A percentile compares a stretch with the other conserved stretches of the same genome.
Conservation (phyloP, 2,329 filamentous ascomycete genomes). For the Didymella lethalis region DNA sequence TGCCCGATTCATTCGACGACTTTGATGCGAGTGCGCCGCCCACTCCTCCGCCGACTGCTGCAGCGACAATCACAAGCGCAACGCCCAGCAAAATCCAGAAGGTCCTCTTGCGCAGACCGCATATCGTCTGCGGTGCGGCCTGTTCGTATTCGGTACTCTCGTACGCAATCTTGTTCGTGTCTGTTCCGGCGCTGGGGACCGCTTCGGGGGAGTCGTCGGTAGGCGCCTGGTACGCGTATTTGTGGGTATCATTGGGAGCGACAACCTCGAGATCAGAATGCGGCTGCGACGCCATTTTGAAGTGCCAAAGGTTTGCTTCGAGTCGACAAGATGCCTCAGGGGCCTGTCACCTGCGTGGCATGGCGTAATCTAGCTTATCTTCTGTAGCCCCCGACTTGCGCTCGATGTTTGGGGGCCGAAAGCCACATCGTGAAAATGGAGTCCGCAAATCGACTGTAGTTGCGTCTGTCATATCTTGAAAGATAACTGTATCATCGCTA, state of each 20-base stretch:
- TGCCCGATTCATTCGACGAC: slow-evolving; percentile 11
- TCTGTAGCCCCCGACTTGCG: not conserved
- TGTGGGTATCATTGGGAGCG: not conserved
- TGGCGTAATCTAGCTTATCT: slow-evolving; percentile 1
- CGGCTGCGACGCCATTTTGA: slow-evolving; percentile 1
- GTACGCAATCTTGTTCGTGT: slow-evolving; percentile 12
- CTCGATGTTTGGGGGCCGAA: slow-evolving; percentile 7
- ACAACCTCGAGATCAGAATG: slow-evolving; percentile 13
- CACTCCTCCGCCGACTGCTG: slow-evolving; percentile 25
- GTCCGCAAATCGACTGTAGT: not conserved
- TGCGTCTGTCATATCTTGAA: not conserved
- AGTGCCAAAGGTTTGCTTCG: not conserved
- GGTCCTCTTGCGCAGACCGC: slow-evolving; percentile 21
- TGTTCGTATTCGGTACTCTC: slow-evolving; percentile 1
- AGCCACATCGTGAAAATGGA: not conserved
- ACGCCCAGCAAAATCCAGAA: slow-evolving; percentile 20
- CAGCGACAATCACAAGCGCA: slow-evolving; percentile 19
- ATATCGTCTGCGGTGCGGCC: slow-evolving; percentile 6
- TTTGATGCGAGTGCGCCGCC: slow-evolving; percentile 23
- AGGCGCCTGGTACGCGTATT: not conserved
- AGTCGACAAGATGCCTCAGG: not conserved
- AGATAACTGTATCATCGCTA: not conserved
- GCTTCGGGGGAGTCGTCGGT: not conserved
- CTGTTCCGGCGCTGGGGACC: not conserved
- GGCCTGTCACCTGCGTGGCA: not conserved